Percentiles rank a stretch among this genome's conserved stretches.
phyloP scores from a whole-genome alignment of 2,329 filamentous ascomycete species.

The Diaporthe batatas region DNA sequence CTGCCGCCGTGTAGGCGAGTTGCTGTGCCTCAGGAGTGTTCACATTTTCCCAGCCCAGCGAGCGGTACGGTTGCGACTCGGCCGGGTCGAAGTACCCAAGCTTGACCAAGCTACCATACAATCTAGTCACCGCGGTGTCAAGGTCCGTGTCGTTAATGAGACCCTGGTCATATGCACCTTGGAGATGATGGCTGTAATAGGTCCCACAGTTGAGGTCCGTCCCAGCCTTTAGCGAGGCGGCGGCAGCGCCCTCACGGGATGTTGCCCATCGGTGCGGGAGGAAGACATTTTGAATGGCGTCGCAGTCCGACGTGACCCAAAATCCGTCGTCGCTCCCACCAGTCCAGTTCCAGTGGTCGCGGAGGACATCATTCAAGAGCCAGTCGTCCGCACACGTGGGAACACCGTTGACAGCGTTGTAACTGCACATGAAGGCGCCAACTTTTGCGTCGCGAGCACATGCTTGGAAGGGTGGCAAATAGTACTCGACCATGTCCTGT shows the following conservation, averaged over 20 bases:
- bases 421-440: slow-evolving; percentile 72
- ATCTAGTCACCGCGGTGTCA: slow-evolving; percentile 63
- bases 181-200: slow-evolving; percentile 43
- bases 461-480: slow-evolving; percentile 73
- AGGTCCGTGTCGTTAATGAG: slow-evolving; percentile 60
- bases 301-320: slow-evolving; percentile 76
- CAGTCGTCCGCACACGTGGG: slow-evolving; percentile 74
- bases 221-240: slow-evolving; percentile 62
- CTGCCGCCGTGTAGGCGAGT: slow-evolving; percentile 68
- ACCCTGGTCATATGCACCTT: slow-evolving; percentile 49
- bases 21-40: slow-evolving; percentile 65
- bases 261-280: slow-evolving; percentile 45
- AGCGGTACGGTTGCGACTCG: slow-evolving; percentile 60
- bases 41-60: slow-evolving; percentile 68
- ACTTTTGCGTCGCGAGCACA: slow-evolving; percentile 70
- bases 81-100: slow-evolving; percentile 70
- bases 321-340: slow-evolving; percentile 27
- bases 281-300: slow-evolving; percentile 71
- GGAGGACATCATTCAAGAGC: slow-evolving; percentile 71
- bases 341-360: slow-evolving; percentile 74
- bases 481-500: slow-evolving; percentile 77
- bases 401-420: slow-evolving; percentile 75
- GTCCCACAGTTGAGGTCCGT: slow-evolving; percentile 65
- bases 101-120: slow-evolving; percentile 67
- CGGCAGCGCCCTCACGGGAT: slow-evolving; percentile 60